Evolutionary conservation across 208 protist species (phyloP).

Genomic region (Crithidia expoeki): DNA sequence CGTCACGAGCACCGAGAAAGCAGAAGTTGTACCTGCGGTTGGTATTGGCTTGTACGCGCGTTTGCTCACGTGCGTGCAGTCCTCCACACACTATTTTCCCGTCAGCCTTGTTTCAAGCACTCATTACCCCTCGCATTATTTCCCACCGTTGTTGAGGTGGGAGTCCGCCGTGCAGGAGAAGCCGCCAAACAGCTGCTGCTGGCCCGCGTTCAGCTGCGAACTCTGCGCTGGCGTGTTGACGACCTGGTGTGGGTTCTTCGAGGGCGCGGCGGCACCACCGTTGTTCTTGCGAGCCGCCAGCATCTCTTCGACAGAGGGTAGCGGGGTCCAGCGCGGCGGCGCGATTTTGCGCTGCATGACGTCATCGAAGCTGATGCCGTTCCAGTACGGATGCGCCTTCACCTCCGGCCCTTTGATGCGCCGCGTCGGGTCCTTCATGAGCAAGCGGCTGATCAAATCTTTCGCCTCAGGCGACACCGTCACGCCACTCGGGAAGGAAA

Average conservation of each 20-base stretch:
- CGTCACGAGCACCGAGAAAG: too few species aligned
- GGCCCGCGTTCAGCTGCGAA: slow-evolving; percentile 76
- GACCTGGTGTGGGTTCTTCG: slow-evolving; percentile 73
- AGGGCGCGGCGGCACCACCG: slow-evolving; percentile 19
- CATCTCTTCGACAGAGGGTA: slow-evolving; percentile 84
- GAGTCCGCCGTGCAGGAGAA: slow-evolving; percentile 92
- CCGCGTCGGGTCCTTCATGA: slow-evolving; percentile 88
- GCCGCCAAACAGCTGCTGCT: slow-evolving; percentile 91
- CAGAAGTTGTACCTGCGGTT: too few species aligned
- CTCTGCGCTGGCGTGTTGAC: slow-evolving; percentile 88
- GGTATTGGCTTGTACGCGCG: too few species aligned
- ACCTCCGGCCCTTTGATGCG: slow-evolving; percentile 90
- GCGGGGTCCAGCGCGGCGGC: slow-evolving; percentile 85
- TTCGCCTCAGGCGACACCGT: slow-evolving; percentile 85
- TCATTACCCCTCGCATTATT: too few species aligned
- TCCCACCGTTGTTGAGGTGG: slow-evolving; percentile 57
- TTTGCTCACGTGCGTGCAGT: too few species aligned
- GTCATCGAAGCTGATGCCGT: slow-evolving; percentile 90
- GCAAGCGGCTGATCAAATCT: slow-evolving; percentile 90
- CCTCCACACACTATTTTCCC: too few species aligned
- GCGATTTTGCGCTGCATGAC: slow-evolving; percentile 84
- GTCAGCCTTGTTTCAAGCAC: too few species aligned
- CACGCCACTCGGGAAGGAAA: slow-evolving; percentile 89
- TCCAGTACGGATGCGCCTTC: slow-evolving; percentile 91
- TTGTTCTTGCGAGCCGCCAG: slow-evolving; percentile 55